These are phyloP conservation scores for Biscutella laevigata DNA, from an alignment of 441 rosid species.

Conservation along the genomic window DNA sequence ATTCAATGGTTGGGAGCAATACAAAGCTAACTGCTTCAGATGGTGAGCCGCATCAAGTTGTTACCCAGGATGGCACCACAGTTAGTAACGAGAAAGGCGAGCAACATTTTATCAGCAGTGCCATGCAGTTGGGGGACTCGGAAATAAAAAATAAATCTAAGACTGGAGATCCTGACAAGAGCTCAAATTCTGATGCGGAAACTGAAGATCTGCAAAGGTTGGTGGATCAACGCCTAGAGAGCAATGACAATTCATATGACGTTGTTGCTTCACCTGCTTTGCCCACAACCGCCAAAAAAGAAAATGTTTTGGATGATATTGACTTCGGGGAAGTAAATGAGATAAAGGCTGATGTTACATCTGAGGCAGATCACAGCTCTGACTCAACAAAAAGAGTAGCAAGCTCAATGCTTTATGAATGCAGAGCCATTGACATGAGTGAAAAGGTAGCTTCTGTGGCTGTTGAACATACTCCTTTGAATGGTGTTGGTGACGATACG, in stretches of 20 bases:
- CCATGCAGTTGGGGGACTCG: slow-evolving; percentile 19
- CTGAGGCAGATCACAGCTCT: slow-evolving; percentile 19
- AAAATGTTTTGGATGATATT: no score
- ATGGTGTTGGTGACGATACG: slow-evolving; percentile 25
- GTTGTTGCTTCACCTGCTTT: no score
- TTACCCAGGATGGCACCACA: slow-evolving; percentile 23
- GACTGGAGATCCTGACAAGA: slow-evolving; percentile 30
- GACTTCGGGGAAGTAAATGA: slow-evolving; percentile 22
- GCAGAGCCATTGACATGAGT: slow-evolving; percentile 25
- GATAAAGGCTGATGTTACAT: slow-evolving; percentile 19
- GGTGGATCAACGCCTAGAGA: no score
- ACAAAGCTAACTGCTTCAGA: no score
- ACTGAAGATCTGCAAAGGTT: no score
- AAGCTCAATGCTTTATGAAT: slow-evolving; percentile 19
- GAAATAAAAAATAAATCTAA: slow-evolving; percentile 25
- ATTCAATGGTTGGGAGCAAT: slow-evolving; percentile 29
- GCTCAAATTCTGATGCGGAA: no score
- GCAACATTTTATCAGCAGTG: slow-evolving; percentile 24
- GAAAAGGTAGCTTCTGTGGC: slow-evolving; percentile 27
- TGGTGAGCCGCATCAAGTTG: no score
- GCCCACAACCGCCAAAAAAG: no score
- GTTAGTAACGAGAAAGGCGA: slow-evolving; percentile 33
- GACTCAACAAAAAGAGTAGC: slow-evolving; percentile 22
- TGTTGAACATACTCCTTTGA: slow-evolving; percentile 20
- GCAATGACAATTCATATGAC: no score